A percentile compares a stretch with the other conserved stretches of the same genome.
Evolutionary conservation across 2,329 filamentous ascomycete species (phyloP).

Genomic region (Colletotrichum lentis): DNA sequence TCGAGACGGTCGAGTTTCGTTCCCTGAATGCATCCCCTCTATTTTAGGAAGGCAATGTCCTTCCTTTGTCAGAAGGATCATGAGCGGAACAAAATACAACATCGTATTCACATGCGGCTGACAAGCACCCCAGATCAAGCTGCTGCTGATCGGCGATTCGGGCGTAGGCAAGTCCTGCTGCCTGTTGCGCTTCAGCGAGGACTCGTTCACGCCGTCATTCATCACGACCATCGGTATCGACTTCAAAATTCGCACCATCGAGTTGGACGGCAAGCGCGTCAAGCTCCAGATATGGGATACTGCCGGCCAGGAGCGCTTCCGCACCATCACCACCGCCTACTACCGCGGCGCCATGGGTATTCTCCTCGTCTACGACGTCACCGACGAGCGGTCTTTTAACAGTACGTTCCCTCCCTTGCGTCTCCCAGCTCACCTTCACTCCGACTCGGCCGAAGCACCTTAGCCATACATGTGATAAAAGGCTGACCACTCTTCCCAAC

Average conservation of each 20-base stretch:
- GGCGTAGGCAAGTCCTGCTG: slow-evolving; percentile 98
- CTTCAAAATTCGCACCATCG: slow-evolving; percentile 99
- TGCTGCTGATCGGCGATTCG: slow-evolving; percentile 94
- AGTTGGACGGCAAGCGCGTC: slow-evolving; percentile 97
- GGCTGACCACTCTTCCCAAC: slow-evolving; percentile 40
- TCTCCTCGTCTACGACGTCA: slow-evolving; percentile 96
- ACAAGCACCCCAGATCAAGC: slow-evolving; percentile 77
- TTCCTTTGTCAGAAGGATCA: background rate
- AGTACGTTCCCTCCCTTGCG: slow-evolving; percentile 65
- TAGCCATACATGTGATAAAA: slow-evolving; percentile 16
- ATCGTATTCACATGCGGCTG: slow-evolving; percentile 38
- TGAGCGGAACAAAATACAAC: slow-evolving; percentile 35
- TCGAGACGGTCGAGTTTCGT: slow-evolving; percentile 9
- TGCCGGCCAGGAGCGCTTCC: slow-evolving; percentile 96
- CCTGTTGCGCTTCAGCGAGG: slow-evolving; percentile 94
- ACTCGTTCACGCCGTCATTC: slow-evolving; percentile 96
- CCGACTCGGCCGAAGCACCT: background rate
- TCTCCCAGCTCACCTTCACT: background rate
- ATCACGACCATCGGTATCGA: slow-evolving; percentile 99
- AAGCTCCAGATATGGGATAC: slow-evolving; percentile 99
- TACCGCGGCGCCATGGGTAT: slow-evolving; percentile 99
- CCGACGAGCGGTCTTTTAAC: slow-evolving; percentile 93
- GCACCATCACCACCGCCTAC: slow-evolving; percentile 98
- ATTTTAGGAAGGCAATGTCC: background rate
- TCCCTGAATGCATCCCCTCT: background rate